Base-by-base conservation (phyloP, 2,329 filamentous ascomycete genomes). In the Coniochaeta sp. region DNA sequence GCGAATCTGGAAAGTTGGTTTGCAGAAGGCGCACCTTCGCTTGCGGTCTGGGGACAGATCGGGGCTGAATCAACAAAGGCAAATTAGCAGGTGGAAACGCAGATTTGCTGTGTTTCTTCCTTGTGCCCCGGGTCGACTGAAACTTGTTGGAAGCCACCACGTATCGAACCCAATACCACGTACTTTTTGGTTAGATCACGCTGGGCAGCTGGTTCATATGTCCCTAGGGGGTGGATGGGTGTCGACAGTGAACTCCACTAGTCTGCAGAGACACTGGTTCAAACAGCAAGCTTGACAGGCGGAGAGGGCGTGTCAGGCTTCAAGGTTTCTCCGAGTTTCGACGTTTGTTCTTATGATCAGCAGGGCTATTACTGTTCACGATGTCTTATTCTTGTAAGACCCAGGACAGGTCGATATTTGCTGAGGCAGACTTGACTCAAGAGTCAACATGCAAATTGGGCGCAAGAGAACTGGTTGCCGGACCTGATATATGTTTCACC, bases 11-110 rank as follows among this genome's bases (percentile, higher is more conserved):
- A 28, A n/a, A n/a, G n/a, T n/a, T n/a, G n/a, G n/a, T n/a, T n/a
- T 28, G 13, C 26, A 16, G 45, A 48, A 48, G 45, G 45, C 45
- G 45, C 45, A 48, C 45, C 45, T 30, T 48, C 45, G 45, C 45
- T 48, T 48, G 45, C 45, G 45, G 18, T 13, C 3, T n/a, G 6
- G 45, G 26, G 10, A 9, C 24, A 13, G 33, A 20, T 48, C 20
- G 24, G 45, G 12, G 26, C 45, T 48, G 45, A 31, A n/a, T n/a
- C n/a, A n/a, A 30, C n/a, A 48, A 22, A 48, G n/a, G 26, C 26
- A 31, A 31, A 48, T 30, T 30, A 48, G 45, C 45, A 48, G n/a
- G 45, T 31, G 45, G 14, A 14, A 31, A 31, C 45, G n/a, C n/a
- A 24, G 26, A 22, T 31, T 48, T 18, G 26, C 27, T 22, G 14